phyloP scores from a whole-genome alignment of 345 rosid genomes.

The Dipteronia dyeriana region DNA sequence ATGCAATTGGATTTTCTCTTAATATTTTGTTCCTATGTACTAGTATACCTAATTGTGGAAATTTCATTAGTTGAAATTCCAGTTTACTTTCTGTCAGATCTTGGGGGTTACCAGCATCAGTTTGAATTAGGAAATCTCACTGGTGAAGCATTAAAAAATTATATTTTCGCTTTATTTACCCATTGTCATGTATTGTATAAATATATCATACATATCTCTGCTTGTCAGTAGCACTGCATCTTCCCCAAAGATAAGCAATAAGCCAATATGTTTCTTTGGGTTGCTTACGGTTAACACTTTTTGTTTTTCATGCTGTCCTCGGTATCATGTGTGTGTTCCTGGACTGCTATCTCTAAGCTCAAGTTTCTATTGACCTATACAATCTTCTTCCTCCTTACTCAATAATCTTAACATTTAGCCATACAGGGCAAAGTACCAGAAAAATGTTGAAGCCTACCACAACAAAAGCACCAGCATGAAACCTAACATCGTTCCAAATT shows the following conservation, averaged over 20 bases:
- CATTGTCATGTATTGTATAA: not conserved
- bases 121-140: not conserved
- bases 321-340: not conserved
- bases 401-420: not conserved
- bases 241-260: not conserved
- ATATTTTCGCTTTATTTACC: not conserved
- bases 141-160: not conserved
- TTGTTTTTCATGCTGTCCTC: not conserved
- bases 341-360: slow-evolving; percentile 1
- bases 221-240: not conserved
- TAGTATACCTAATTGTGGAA: not conserved
- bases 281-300: not conserved
- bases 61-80: not conserved
- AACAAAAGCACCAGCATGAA: slow-evolving; percentile 78
- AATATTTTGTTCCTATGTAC: not conserved
- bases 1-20: not conserved
- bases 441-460: slow-evolving; percentile 96
- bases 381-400: not conserved
- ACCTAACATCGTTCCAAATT: slow-evolving; percentile 86
- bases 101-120: not conserved
- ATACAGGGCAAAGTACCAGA: slow-evolving; percentile 95
- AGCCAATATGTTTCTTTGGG: slow-evolving; percentile 5
- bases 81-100: not conserved
- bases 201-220: not conserved
- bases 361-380: not conserved